These are phyloP conservation scores for Orbilia brochopaga DNA, from an alignment of 2,329 filamentous ascomycete genomes.

Conservation along the genomic window DNA sequence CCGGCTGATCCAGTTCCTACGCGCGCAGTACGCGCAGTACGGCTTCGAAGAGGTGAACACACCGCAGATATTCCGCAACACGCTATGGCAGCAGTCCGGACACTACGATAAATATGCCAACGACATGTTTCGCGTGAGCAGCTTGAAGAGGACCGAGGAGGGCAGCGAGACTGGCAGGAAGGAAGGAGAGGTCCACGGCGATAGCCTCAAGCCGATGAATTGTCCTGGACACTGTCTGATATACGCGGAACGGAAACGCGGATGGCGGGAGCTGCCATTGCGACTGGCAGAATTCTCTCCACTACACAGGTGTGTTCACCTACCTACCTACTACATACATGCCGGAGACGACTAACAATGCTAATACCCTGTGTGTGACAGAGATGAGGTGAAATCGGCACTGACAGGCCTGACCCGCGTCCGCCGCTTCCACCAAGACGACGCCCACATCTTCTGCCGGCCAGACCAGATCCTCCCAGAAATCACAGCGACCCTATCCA, in stretches of 20 bases:
- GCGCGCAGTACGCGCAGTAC: constrained; percentile 81
- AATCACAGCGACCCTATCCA: constrained; percentile 74
- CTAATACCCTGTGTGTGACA: constrained; percentile 52
- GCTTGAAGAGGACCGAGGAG: constrained; percentile 62
- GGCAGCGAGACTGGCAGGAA: constrained; percentile 56
- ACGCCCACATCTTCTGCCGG: constrained; percentile 87
- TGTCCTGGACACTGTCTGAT: constrained; percentile 87
- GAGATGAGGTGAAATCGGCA: constrained; percentile 83
- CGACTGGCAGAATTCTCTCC: constrained; percentile 77
- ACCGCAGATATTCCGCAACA: constrained; percentile 87
- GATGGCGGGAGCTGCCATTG: constrained; percentile 80
- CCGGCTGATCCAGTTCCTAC: constrained; percentile 78
- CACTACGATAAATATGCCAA: constrained; percentile 89
- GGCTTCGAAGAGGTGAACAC: constrained; percentile 89
- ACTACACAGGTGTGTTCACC: constrained; percentile 52
- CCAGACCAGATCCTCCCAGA: constrained; percentile 76
- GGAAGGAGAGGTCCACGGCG: constrained; percentile 69
- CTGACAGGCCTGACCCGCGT: constrained; percentile 82
- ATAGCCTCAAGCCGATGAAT: constrained; percentile 90
- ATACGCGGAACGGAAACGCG: constrained; percentile 74
- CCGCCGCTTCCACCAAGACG: constrained; percentile 86
- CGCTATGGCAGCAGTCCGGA: constrained; percentile 82
- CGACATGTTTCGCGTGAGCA: constrained; percentile 85
- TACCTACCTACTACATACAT: neutral
- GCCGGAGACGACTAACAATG: constrained; percentile 1